Evolutionary conservation across 1,284 basidiomycete species (phyloP).

Genomic region (Porogramme epimiltina): DNA sequence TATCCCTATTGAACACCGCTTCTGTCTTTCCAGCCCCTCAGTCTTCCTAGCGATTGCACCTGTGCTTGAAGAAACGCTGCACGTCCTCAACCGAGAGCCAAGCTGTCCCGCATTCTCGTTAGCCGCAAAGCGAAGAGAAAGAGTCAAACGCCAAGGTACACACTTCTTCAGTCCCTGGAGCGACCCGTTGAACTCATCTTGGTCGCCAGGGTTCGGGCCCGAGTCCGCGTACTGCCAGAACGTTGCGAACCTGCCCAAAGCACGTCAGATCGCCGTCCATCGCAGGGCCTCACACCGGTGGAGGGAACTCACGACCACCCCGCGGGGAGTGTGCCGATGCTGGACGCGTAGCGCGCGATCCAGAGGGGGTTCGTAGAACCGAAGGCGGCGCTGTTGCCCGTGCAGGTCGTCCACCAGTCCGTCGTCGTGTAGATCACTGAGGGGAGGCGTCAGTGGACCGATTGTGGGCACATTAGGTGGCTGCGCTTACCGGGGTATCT

Average conservation of each 20-base stretch:
- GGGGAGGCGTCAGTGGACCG: not conserved
- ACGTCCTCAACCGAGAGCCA: constrained; percentile 6
- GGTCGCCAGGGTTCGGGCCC: constrained; percentile 55
- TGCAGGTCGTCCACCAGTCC: constrained; percentile 71
- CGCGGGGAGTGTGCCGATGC: constrained; percentile 53
- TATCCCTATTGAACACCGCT: not conserved
- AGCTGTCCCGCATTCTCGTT: constrained; percentile 16
- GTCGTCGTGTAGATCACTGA: constrained; percentile 65
- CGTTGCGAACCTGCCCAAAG: constrained; percentile 38
- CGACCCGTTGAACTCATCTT: constrained; percentile 55
- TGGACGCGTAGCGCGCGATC: constrained; percentile 55
- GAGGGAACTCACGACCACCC: constrained; percentile 44
- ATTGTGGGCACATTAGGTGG: not conserved
- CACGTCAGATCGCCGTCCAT: not conserved
- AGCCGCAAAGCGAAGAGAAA: not conserved
- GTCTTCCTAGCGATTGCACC: not conserved
- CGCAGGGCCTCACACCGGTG: not conserved
- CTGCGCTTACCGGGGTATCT: not conserved
- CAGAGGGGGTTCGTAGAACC: constrained; percentile 55
- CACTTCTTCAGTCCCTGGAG: constrained; percentile 35
- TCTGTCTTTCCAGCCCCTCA: not conserved
- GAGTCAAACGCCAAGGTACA: no score
- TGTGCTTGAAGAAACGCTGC: not conserved
- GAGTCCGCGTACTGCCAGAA: constrained; percentile 68
- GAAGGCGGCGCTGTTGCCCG: constrained; percentile 56